These are phyloP conservation scores for Ramaria sp. DNA, from an alignment of 768 basidiomycete species.

Conservation along the genomic window DNA sequence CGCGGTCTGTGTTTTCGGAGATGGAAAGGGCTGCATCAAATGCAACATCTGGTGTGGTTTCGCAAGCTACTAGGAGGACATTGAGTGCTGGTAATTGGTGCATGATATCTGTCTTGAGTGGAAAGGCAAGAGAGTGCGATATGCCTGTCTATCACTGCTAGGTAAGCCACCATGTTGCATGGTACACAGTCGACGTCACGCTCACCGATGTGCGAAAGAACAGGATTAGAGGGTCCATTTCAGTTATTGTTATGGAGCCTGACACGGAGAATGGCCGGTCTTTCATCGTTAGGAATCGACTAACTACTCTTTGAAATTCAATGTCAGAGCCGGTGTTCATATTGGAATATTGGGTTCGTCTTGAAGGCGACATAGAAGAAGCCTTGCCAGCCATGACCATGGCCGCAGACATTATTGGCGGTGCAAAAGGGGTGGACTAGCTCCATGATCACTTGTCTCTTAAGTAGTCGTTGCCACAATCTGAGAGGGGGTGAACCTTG, in stretches of 20 bases:
- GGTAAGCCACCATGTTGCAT: neutral
- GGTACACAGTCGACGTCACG: neutral
- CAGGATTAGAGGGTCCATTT: slow-evolving; percentile 47
- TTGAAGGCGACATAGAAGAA: neutral
- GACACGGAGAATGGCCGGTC: slow-evolving; percentile 52
- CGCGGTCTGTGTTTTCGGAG: slow-evolving; percentile 34
- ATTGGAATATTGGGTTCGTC: neutral
- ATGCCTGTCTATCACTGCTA: slow-evolving; percentile 48
- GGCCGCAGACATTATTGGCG: neutral
- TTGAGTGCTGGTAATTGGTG: slow-evolving; percentile 69
- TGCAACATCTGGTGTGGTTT: slow-evolving; percentile 36
- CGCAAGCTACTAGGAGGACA: slow-evolving; percentile 65
- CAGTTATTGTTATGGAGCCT: slow-evolving; percentile 60
- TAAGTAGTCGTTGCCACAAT: neutral
- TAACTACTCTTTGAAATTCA: slow-evolving; percentile 4
- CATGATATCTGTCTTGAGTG: slow-evolving; percentile 58
- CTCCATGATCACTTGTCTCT: neutral
- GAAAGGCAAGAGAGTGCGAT: slow-evolving; percentile 73
- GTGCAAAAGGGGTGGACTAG: neutral
- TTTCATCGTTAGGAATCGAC: slow-evolving; percentile 41
- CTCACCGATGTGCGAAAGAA: slow-evolving; percentile 74
- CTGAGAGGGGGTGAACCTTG: neutral
- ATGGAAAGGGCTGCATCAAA: neutral
- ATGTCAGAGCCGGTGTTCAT: neutral
- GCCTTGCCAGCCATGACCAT: neutral